Evolutionary conservation across 1,139 yeast genomes (phyloP), one percentile per base, ranked within the genome.

Genomic region (Scheffersomyces segobiensis): DNA sequence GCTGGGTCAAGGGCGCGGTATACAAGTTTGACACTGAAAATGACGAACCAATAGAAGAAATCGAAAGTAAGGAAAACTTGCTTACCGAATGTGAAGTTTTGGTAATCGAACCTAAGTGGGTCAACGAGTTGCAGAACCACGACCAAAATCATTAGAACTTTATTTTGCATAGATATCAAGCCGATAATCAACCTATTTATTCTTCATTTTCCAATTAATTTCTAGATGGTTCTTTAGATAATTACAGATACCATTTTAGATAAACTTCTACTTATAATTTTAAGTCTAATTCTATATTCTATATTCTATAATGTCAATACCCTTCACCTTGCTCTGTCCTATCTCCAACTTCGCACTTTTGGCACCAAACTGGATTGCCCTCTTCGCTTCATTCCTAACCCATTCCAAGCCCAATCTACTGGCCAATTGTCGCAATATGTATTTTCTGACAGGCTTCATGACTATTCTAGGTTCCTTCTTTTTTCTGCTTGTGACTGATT

Each of bases 351-450:
- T 95, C 1, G 99, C 99, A 68, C 97, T 89, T 64, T 90, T 87
- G 0, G 98, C 91, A 0, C 99, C 99, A 74, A 95, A 95, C 69
- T 95, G 99, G 60, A 95, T 93, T 0, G 99, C 99, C 54, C 99
- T 78, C 69, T 95, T 95, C n/a, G 89, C 85, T 68, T 95, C 98
- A 46, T 78, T 75, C 22, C 87, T 77, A 0, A 92, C 96, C 72
- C 82, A 83, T 0, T 64, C 71, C 50, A 93, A 71, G 0, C 84
- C 85, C 56, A 87, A 67, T 0, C 53, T 46, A 2, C 61, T 65
- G 0, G 98, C 98, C 20, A 91, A 68, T 54, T 78, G 73, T 55
- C 99, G 73, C 50, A 95, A 73, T 0, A 89, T 72, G 60, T 76
- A 77, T 69, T 95, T 95, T 56, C 96, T 78, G 0, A 74, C 76